Conservation (phyloP, 805 yeast genomes). For the Saturnispora saitoi region DNA sequence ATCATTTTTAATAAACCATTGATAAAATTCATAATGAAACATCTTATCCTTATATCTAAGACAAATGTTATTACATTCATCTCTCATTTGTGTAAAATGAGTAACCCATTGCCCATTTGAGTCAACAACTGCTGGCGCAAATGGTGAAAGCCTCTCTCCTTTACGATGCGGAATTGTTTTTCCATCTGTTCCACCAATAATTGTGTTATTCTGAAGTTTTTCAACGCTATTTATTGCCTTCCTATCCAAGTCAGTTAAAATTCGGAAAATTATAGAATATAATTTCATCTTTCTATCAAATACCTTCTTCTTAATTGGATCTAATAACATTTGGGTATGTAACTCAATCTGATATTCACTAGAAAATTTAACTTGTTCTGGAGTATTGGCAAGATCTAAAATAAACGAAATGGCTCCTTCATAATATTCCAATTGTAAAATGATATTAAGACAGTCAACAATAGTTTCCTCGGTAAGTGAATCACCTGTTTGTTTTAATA, state of each 20-base stretch:
- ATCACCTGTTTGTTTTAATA: slow-evolving; percentile 74
- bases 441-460: slow-evolving; percentile 69
- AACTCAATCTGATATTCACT: slow-evolving; percentile 43
- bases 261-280: slow-evolving; percentile 67
- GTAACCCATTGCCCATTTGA: slow-evolving; percentile 32
- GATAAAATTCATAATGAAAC: slow-evolving; percentile 89
- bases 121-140: slow-evolving; percentile 20
- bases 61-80: slow-evolving; percentile 65
- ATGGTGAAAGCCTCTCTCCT: background rate
- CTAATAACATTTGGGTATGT: slow-evolving; percentile 21
- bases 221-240: slow-evolving; percentile 40
- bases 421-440: slow-evolving; percentile 68
- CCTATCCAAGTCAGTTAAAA: slow-evolving; percentile 64
- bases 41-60: slow-evolving; percentile 66
- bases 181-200: slow-evolving; percentile 12
- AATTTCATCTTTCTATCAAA: slow-evolving; percentile 48
- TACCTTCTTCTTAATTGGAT: slow-evolving; percentile 43
- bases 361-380: slow-evolving; percentile 54
- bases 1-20: slow-evolving; percentile 80
- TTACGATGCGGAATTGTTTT: slow-evolving; percentile 1
- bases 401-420: slow-evolving; percentile 82
- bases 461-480: slow-evolving; percentile 71
- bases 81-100: slow-evolving; percentile 52
- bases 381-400: slow-evolving; percentile 62
- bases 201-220: slow-evolving; percentile 17